Evolutionary conservation across 148 eudicot species (phyloP).

Genomic region (Rhododendron simsii): DNA sequence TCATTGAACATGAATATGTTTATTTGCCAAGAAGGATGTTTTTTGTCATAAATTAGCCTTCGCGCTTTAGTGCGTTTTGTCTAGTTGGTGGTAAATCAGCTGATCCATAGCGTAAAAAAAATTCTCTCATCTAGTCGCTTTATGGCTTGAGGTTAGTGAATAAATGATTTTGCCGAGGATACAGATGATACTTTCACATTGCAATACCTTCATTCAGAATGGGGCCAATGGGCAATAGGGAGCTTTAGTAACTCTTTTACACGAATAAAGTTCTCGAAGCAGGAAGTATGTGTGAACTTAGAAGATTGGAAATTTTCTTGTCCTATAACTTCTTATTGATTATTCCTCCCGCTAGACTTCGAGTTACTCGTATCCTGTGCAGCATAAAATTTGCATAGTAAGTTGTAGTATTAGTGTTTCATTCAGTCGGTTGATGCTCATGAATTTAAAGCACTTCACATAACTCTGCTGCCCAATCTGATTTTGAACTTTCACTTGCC

Average conservation of each 20-base stretch:
- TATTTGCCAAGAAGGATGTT: not conserved
- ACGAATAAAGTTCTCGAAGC: not conserved
- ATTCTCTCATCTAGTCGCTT: not conserved
- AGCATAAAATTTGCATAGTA: not conserved
- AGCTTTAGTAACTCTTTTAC: not conserved
- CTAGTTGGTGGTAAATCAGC: not conserved
- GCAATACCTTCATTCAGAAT: not conserved
- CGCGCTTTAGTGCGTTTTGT: not conserved
- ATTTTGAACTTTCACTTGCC: not conserved
- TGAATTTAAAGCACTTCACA: not conserved
- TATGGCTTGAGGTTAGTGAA: not conserved
- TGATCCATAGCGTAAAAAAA: not conserved
- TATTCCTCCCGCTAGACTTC: not conserved
- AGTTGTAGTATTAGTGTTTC: not conserved
- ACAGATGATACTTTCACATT: not conserved
- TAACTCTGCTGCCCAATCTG: slow-evolving; percentile 8
- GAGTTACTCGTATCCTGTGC: not conserved
- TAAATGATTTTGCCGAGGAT: not conserved
- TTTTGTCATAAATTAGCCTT: not conserved
- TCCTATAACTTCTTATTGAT: not conserved
- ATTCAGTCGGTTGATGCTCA: not conserved
- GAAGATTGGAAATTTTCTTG: not conserved
- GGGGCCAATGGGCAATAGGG: not conserved
- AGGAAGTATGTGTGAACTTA: not conserved
- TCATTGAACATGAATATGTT: not conserved